Conservation (phyloP, 257 asterid species). For the Solanum pinnatisectum region DNA sequence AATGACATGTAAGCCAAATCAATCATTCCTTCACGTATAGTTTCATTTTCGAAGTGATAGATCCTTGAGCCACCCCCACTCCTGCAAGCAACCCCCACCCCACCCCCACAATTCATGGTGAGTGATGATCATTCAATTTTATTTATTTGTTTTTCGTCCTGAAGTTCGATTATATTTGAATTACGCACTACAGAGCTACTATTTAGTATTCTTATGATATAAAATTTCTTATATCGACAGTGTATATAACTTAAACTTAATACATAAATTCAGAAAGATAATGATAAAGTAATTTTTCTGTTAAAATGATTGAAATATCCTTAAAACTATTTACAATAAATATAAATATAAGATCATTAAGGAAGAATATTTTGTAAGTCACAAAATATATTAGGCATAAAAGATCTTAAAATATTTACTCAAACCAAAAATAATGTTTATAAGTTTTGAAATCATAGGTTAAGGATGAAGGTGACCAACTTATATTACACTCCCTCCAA, state of each 20-base stretch:
- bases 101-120: not conserved
- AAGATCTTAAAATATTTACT: not conserved
- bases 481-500: not conserved
- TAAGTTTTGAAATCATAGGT: not conserved
- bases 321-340: not conserved
- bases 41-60: not conserved
- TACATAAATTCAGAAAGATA: not conserved
- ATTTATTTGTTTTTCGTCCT: not conserved
- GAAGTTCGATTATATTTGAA: not conserved
- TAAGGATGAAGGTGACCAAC: not conserved
- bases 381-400: not conserved
- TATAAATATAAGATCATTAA: not conserved
- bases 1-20: not conserved
- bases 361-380: not conserved
- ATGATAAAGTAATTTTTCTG: not conserved
- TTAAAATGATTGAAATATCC: not conserved
- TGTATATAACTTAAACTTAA: not conserved
- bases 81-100: not conserved
- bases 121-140: not conserved
- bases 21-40: not conserved
- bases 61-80: not conserved
- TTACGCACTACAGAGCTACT: rapidly evolving
- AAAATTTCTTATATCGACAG: not conserved
- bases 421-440: too few species aligned
- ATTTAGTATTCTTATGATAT: not conserved